Percentiles rank a stretch among this genome's conserved stretches.
Evolutionary conservation across 352 stramenopile species (phyloP).

Genomic region (Phytopythium vexans): DNA sequence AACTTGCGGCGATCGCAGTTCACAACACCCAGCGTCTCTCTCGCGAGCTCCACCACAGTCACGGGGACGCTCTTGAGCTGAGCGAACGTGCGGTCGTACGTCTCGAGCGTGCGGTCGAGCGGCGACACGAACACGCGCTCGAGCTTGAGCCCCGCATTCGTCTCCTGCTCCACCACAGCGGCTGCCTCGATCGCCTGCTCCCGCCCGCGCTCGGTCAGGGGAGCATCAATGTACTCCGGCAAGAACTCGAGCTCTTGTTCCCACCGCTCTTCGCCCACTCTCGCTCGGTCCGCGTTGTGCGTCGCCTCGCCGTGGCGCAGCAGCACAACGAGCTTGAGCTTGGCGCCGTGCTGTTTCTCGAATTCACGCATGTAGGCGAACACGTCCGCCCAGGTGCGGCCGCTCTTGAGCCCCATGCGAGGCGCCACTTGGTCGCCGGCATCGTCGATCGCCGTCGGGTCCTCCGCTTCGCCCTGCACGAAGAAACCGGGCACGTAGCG

Average conservation of each 20-base stretch:
- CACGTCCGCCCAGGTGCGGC: constrained; percentile 35
- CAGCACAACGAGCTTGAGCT: constrained; percentile 56
- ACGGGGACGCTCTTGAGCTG: constrained; percentile 30
- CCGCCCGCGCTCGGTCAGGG: constrained; percentile 41
- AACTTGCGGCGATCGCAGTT: constrained; percentile 56
- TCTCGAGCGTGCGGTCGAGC: constrained; percentile 63
- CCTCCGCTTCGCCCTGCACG: constrained; percentile 29
- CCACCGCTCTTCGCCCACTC: constrained; percentile 50
- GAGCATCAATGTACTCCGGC: constrained; percentile 54
- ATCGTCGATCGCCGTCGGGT: constrained; percentile 9
- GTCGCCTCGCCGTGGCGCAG: constrained; percentile 63
- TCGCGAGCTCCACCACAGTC: constrained; percentile 44
- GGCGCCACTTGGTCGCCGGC: neutral
- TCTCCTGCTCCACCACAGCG: constrained; percentile 38
- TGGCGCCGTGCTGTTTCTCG: constrained; percentile 10
- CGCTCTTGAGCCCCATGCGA: constrained; percentile 40
- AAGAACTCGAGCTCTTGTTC: constrained; percentile 46
- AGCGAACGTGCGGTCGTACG: constrained; percentile 41
- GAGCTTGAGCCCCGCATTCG: constrained; percentile 38
- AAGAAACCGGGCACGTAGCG: constrained; percentile 41
- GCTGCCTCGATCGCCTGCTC: constrained; percentile 29
- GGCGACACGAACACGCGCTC: constrained; percentile 65
- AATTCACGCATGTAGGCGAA: constrained; percentile 30
- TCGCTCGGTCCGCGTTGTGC: constrained; percentile 62
- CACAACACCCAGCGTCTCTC: constrained; percentile 67